Percentiles rank a stretch among this genome's conserved stretches.
Conservation (phyloP, 148 eudicot genomes). For the Simmondsia chinensis region DNA sequence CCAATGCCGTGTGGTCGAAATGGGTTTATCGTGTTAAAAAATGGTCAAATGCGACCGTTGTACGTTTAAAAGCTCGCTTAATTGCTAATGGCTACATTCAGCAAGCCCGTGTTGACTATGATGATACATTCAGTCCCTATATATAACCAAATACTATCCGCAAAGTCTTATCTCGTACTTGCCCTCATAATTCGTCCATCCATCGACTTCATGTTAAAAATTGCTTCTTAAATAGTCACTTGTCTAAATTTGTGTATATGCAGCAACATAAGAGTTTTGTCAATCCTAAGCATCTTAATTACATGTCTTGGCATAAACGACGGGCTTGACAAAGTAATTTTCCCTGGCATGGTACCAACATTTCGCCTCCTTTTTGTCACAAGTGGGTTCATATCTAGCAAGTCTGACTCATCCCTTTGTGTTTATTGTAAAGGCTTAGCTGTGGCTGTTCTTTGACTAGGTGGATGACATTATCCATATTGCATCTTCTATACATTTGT, state of each 20-base stretch:
- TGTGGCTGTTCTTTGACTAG: neutral
- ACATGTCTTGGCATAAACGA: neutral
- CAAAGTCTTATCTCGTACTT: neutral
- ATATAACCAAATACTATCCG: neutral
- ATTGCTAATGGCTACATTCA: neutral
- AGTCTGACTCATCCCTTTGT: neutral
- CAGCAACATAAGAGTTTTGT: conserved; percentile 2
- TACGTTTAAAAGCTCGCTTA: neutral
- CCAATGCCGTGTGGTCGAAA: neutral
- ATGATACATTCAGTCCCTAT: neutral
- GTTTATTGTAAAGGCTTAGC: neutral
- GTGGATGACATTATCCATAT: neutral
- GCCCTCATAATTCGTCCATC: neutral
- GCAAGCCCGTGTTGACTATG: neutral
- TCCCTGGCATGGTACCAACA: conserved; percentile 1
- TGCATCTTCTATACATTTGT: neutral
- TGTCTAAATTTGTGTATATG: neutral
- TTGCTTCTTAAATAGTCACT: neutral
- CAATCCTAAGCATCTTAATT: neutral
- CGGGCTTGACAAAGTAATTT: neutral
- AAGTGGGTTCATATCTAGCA: neutral
- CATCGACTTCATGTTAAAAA: conserved; percentile 4
- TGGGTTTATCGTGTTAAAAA: neutral
- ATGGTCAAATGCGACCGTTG: neutral
- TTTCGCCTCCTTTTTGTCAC: neutral